Evolutionary conservation across 2,329 filamentous ascomycete species (phyloP).

Genomic region (Xylariales sp.): DNA sequence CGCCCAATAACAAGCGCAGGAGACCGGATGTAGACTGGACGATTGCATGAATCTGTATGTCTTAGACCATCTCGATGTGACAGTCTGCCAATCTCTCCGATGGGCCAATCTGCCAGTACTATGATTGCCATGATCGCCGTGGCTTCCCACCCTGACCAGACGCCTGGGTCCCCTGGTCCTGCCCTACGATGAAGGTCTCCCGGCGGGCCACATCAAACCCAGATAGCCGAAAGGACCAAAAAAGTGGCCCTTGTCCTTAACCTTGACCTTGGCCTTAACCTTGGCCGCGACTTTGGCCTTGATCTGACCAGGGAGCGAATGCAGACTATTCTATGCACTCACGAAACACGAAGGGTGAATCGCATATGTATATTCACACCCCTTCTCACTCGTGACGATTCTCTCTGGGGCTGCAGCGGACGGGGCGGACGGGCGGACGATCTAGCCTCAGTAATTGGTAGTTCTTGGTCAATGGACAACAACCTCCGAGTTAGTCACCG

Average conservation of each 20-base stretch:
- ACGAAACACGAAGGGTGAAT: not conserved
- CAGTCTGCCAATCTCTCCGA: not conserved
- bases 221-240: not conserved
- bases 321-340: not conserved
- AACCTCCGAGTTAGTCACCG: too few relatives aligned
- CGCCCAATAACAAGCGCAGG: not conserved
- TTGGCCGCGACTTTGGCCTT: not conserved
- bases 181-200: not conserved
- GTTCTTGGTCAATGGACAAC: too few relatives aligned
- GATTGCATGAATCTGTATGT: not conserved
- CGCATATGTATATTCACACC: too few relatives aligned
- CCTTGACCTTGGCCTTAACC: not conserved
- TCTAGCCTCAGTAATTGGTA: not conserved
- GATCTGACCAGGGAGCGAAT: not conserved
- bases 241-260: not conserved
- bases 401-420: too few relatives aligned
- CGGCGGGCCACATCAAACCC: not conserved
- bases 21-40: not conserved
- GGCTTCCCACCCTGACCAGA: conserved; percentile 1
- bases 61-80: not conserved
- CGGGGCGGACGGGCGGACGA: not conserved
- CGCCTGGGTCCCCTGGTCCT: not conserved
- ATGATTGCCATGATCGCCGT: not conserved
- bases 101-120: not conserved
- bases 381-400: too few relatives aligned